Base-by-base conservation (phyloP, 1,284 basidiomycete species). In the Cryptococcus sp. region DNA sequence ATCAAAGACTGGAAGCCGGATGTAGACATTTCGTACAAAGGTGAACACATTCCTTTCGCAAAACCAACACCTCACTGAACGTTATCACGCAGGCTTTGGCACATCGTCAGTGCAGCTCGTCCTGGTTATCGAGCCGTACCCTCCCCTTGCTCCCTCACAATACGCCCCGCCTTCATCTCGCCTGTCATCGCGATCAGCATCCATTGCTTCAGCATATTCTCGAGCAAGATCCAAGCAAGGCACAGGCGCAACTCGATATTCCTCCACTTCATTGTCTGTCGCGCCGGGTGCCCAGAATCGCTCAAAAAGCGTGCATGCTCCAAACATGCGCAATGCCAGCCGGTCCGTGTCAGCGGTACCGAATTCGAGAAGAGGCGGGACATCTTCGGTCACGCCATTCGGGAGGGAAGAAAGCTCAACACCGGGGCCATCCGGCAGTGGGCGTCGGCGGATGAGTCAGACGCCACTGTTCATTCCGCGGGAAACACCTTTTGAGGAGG, bases 1-100 rank as follows among this genome's bases (percentile, higher is more conserved):
- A 72, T 78, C 64, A 78, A 76, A 56, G 74, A 78, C 62, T 75
- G 69, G 69, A 78, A 78, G 56, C 76, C 73, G 5, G 73, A 74
- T 54, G 70, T 76, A 7, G 61, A 69, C 19, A 63, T 78, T 0
- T 47, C 69, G 2, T 78, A 74, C 56, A 69, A 71, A 62, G 74
- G 75, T 75, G 45, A 54, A 15, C 22, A 44, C 6, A 31, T 41
- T 20, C 44, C 22, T 8, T 35, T 19, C 51, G 16, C 20, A 13
- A 27, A 1, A 20, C n/a, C 4, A 44, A 27, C 7, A 35, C 17
- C 20, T 17, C 22, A 15, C 40, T 46, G 27, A 49, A 4, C 22
- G 17, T 15, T 22, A 8, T 47, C 45, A 19, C 38, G 3, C 49
- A 76, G 75, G 75, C 38, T 78, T 78, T 62, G 73, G 73, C 15